Conservation (phyloP, 2,329 filamentous ascomycete genomes). For the Pseudogymnoascus sp. region DNA sequence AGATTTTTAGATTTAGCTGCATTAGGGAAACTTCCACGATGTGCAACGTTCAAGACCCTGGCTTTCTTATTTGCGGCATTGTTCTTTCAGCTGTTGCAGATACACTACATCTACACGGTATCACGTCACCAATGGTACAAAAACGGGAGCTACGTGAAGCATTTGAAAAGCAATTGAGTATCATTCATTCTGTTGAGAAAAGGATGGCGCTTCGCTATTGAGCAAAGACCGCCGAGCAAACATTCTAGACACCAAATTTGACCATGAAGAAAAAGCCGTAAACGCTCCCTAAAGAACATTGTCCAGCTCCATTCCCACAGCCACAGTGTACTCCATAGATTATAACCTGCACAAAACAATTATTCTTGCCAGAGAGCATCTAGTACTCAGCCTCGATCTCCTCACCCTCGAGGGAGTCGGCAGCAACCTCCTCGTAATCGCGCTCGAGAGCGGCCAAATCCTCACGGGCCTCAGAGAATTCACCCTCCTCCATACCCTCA, state of each 20-base stretch:
- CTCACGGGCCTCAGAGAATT: slow-evolving; percentile 98
- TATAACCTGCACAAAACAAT: slow-evolving; percentile 25
- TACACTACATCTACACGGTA: slow-evolving; percentile 4
- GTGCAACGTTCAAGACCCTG: not conserved
- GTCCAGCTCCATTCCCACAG: slow-evolving; percentile 23
- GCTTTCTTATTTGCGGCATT: not conserved
- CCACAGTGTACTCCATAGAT: slow-evolving; percentile 24
- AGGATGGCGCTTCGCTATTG: slow-evolving; percentile 21
- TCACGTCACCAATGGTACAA: slow-evolving; percentile 4
- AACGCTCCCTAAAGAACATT: slow-evolving; percentile 22
- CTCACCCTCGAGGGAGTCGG: slow-evolving; percentile 83
- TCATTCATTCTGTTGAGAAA: slow-evolving; percentile 23
- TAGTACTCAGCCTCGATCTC: slow-evolving; percentile 89
- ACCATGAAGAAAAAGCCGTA: slow-evolving; percentile 24
- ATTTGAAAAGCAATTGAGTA: slow-evolving; percentile 18
- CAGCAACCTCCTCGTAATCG: slow-evolving; percentile 97
- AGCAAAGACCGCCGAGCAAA: slow-evolving; percentile 12
- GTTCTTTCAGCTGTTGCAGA: not conserved
- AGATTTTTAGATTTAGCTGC: not conserved
- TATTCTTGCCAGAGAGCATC: slow-evolving; percentile 20
- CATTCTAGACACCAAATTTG: slow-evolving; percentile 15
- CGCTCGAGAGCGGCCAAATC: slow-evolving; percentile 96
- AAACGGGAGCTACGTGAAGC: not conserved
- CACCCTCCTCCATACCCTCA: slow-evolving; percentile 99
- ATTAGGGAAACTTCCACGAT: not conserved